These are phyloP conservation scores for Termitomyces sp. DNA, from an alignment of 768 basidiomycete species.

Conservation along the genomic window DNA sequence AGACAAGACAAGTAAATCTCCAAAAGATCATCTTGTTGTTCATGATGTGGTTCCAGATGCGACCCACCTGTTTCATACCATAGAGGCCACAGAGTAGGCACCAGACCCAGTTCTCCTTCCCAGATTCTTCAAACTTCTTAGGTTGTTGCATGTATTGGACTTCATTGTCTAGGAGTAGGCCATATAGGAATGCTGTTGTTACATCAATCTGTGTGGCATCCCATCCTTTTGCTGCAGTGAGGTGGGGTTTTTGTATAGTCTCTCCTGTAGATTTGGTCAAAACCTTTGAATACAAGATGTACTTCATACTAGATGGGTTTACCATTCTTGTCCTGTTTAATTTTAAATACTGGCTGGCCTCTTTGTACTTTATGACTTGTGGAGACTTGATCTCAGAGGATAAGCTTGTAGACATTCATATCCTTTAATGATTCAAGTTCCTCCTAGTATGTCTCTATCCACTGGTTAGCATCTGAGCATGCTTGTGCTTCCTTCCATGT, in stretches of 20 bases:
- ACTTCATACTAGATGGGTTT: conserved; percentile 22
- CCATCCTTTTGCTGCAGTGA: too few relatives aligned
- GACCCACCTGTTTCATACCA: conserved; percentile 35
- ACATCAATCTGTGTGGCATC: too few relatives aligned
- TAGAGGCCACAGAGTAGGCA: conserved; percentile 22
- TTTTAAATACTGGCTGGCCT: conserved; percentile 17
- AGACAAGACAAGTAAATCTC: conserved; percentile 25
- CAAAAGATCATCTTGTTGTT: neutral
- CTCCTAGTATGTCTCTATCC: conserved; percentile 15
- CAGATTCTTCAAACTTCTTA: conserved; percentile 22
- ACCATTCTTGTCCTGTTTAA: conserved; percentile 22
- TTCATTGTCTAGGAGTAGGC: too few relatives aligned
- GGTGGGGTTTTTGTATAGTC: too few relatives aligned
- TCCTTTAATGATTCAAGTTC: conserved; percentile 16
- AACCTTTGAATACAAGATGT: conserved; percentile 38
- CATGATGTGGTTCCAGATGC: conserved; percentile 29
- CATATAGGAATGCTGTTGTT: too few relatives aligned
- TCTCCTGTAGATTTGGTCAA: conserved; percentile 20
- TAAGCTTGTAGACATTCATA: conserved; percentile 22
- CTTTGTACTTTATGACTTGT: neutral
- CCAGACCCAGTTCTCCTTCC: conserved; percentile 22
- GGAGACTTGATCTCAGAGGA: conserved; percentile 12
- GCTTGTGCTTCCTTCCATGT: neutral
- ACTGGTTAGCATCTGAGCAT: conserved; percentile 18
- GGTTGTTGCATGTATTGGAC: conserved; percentile 22